phyloP scores from a whole-genome alignment of 2,329 filamentous ascomycete species.

The Apiospora koreana region DNA sequence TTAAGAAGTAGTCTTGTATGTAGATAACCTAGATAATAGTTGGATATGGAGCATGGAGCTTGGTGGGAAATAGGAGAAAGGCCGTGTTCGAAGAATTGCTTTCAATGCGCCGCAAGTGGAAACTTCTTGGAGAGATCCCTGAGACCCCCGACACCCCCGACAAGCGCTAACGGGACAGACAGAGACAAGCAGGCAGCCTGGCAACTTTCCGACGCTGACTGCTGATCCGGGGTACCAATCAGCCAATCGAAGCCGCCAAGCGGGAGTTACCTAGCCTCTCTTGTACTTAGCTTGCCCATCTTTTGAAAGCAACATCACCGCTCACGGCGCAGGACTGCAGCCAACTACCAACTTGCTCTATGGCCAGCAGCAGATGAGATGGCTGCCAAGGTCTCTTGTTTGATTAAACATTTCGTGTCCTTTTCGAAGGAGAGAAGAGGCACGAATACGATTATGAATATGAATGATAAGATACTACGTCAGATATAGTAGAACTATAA shows the following conservation, averaged over 20 bases:
- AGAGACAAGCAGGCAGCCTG: neutral
- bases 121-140: neutral
- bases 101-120: neutral
- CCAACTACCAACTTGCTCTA: neutral
- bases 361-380: neutral
- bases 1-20: no score
- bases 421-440: no score
- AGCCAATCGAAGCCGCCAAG: neutral
- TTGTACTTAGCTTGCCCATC: no score
- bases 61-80: constrained; percentile 2
- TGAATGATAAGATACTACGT: neutral
- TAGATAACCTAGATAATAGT: neutral
- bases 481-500: no score
- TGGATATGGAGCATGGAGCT: neutral
- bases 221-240: neutral
- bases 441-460: neutral
- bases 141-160: no score
- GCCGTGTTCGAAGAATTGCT: neutral
- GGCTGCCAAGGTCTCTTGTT: neutral
- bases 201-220: neutral
- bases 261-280: neutral
- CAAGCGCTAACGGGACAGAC: neutral
- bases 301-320: no score
- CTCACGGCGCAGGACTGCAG: neutral
- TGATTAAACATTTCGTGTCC: neutral